Base-by-base conservation (phyloP, 805 yeast species). In the Scheffersomyces stipitis region DNA sequence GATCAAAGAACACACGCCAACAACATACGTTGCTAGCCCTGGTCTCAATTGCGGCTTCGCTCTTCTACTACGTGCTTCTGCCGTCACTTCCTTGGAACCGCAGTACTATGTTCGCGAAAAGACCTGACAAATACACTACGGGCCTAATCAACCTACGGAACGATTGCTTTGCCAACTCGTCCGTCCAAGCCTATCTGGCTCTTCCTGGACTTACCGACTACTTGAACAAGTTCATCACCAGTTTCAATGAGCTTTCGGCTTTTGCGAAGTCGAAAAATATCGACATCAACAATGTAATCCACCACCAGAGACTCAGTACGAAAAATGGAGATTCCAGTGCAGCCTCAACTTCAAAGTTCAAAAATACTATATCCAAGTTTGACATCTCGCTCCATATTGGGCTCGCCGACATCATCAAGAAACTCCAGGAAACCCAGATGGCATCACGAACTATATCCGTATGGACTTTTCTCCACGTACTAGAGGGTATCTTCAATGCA, bases 81-180 rank as follows among this genome's bases (percentile, higher is more conserved):
- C 51, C 51, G n/a, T 37, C 46, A 6, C 14, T 42, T 13, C 20
- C 33, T n/a, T 20, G 24, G 24, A 20, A 20, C 10, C 7, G 24
- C 7, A 16, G 33, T 22, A 17, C 23, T 12, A 69, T 69, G 75
- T 68, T 61, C 46, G 71, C 66, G 33, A 75, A 72, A 37, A 66
- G 93, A 54, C 80, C 83, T 5, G 91, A 84, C 46, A 81, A 76
- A 46, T 69, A 78, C 51, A 83, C 96, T 8, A 87, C 93, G 0
- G 97, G 97, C 3, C 66, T 91, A 30, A 72, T 81, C 47, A 93
- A 91, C 58, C 70, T 81, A 45, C 76, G 90, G 41, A 86, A 87
- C 46, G 96, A 89, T 57, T 91, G 99, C 59, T 91, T 87, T 65
- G 96, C 96, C 42, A 91, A 93, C 54, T 78, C 95, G 5, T 81